phyloP scores from a whole-genome alignment of 23 red algal genomes.

The Gracilaria domingensis region DNA sequence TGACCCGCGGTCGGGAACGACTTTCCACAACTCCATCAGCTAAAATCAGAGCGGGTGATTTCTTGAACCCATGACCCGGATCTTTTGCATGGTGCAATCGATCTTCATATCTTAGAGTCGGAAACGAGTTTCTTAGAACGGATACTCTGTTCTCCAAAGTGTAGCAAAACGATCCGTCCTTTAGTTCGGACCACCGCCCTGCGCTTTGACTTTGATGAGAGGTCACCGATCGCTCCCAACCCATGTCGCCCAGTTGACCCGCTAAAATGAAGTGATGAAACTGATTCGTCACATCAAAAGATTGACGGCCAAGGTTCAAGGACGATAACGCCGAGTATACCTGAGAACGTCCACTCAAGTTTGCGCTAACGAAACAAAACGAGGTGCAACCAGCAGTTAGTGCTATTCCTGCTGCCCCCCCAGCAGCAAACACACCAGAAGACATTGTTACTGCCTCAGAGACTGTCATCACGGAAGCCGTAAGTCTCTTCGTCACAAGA shows the following conservation, averaged over 20 bases:
- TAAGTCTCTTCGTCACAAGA: constrained; percentile 62
- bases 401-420: constrained; percentile 66
- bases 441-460: constrained; percentile 47
- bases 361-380: constrained; percentile 82
- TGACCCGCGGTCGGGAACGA: constrained; percentile 49
- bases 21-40: constrained; percentile 69
- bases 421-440: constrained; percentile 39
- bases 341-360: constrained; percentile 58
- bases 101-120: constrained; percentile 41
- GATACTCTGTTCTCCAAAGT: constrained; percentile 69
- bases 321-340: constrained; percentile 64
- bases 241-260: constrained; percentile 76
- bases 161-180: constrained; percentile 73
- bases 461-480: constrained; percentile 58
- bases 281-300: constrained; percentile 82
- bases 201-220: background rate
- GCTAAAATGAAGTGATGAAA: constrained; percentile 84
- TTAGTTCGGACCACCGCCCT: constrained; percentile 37
- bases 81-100: background rate
- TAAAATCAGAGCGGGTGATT: background rate
- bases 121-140: constrained; percentile 73
- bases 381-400: constrained; percentile 73
- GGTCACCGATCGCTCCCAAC: constrained; percentile 36
- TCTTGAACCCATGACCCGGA: background rate
- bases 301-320: constrained; percentile 76